A percentile compares a stretch with the other conserved stretches of the same genome.
These are phyloP conservation scores for Insectozyma bohioensis DNA, from an alignment of 1,139 yeast species.

Conservation along the genomic window DNA sequence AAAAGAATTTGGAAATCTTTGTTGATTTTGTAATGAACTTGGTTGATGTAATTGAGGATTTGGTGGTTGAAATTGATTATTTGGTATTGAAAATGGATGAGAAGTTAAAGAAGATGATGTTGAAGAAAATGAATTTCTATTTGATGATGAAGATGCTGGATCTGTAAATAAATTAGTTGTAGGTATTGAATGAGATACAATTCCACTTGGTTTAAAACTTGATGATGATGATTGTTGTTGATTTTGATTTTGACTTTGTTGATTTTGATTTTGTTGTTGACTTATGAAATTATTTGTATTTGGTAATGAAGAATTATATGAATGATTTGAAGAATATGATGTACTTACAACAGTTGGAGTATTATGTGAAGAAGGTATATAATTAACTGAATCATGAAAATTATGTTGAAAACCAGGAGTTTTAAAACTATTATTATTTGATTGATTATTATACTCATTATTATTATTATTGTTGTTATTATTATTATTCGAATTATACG, in stretches of 20 bases:
- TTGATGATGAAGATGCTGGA: constrained; percentile 9
- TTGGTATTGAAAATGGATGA: constrained; percentile 5
- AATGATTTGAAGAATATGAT: constrained; percentile 45
- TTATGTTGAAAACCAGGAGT: background rate
- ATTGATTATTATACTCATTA: background rate
- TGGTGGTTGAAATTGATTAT: constrained; percentile 8
- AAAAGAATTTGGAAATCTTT: constrained; percentile 14
- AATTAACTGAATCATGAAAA: constrained; percentile 29
- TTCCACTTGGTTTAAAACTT: constrained; percentile 20
- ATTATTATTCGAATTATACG: constrained; percentile 4
- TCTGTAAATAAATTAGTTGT: constrained; percentile 32
- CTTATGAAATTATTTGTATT: constrained; percentile 15
- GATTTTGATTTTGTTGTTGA: constrained; percentile 6
- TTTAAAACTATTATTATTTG: background rate
- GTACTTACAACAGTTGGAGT: constrained; percentile 55
- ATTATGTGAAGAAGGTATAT: constrained; percentile 49
- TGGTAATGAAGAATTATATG: constrained; percentile 35
- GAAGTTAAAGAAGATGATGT: constrained; percentile 9
- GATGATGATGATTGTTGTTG: constrained; percentile 7
- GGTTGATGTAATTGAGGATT: constrained; percentile 8
- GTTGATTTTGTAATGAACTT: constrained; percentile 11
- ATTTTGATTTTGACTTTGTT: background rate
- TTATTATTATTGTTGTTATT: constrained; percentile 1
- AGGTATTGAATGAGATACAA: constrained; percentile 40
- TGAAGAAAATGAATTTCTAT: constrained; percentile 8